Base-by-base conservation (phyloP, 1,139 yeast genomes). In the Casaregolazyma suthepensis region DNA sequence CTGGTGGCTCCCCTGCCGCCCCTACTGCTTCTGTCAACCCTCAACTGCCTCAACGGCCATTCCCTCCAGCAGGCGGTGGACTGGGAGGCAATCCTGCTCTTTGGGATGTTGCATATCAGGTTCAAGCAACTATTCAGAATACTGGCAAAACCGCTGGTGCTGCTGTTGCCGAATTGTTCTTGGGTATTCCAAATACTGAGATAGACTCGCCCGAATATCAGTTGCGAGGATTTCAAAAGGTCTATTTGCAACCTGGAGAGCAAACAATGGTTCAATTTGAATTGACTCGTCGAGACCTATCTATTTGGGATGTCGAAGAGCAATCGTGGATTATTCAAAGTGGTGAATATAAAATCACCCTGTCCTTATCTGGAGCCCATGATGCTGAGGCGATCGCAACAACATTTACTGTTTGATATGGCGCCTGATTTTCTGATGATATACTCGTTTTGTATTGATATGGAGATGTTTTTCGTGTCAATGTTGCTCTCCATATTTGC, bases 271-370 rank as follows among this genome's bases (percentile, higher is more conserved):
- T 80, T 12, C 64, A 63, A 29, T 82, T 82, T 62, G 74, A 75
- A 50, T 69, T 83, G 23, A 66, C 74, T 56, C 76, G 80, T 60
- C 73, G 84, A 56, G 87, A 83, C 64, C 67, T 83, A 60, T 75
- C 83, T 56, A 70, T 77, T 31, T 83, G 87, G 87, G 85, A 82
- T 63, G 70, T 78, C 0, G 73, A 64, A 35, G 73, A 76, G 15
- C 85, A 82, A 64, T 79, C 80, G 55, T 83, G 88, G 87, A 71
- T 80, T 26, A 75, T 82, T 43, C 82, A 77, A 59, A 76, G 79
- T 4, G 87, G 87, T 2, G 72, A 75, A 15, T 83, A 81, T 67
- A 76, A 73, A 54, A 67, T 82, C n/a, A 48, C 46, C 2, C 29
- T 48, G 49, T 50, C 52, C 23, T 38, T 49, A 20, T 35, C 52